phyloP scores from a whole-genome alignment of 2,329 filamentous ascomycete species.

The Colletotrichum phormii region DNA sequence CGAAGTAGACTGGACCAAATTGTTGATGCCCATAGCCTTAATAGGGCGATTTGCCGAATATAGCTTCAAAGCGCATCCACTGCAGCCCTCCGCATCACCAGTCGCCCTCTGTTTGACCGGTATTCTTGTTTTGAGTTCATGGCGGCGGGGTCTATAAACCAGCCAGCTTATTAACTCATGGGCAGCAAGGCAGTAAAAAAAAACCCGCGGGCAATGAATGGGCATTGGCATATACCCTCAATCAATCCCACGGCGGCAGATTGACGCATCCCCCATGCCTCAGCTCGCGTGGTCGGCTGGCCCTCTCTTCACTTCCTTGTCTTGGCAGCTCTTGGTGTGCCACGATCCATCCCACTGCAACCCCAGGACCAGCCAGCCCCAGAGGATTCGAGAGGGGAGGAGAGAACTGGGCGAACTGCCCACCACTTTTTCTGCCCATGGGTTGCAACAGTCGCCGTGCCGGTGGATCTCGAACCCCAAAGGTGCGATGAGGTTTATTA shows the following conservation, averaged over 20 bases:
- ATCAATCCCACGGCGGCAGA: constrained; percentile 18
- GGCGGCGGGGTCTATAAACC: neutral
- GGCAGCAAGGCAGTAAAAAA: neutral
- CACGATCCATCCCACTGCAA: constrained; percentile 11
- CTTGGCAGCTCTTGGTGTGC: constrained; percentile 1
- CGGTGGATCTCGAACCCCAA: neutral
- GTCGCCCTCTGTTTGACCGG: neutral
- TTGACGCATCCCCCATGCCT: constrained; percentile 23
- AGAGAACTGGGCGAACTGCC: neutral
- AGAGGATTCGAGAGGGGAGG: no score
- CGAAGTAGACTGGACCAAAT: neutral
- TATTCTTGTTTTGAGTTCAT: neutral
- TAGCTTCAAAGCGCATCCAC: neutral
- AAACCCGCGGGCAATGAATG: neutral
- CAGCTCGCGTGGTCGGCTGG: constrained; percentile 16
- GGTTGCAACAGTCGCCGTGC: neutral
- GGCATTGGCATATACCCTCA: constrained; percentile 7
- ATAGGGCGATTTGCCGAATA: constrained; percentile 23
- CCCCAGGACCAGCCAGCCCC: neutral
- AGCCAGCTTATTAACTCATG: neutral
- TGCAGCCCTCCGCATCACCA: neutral
- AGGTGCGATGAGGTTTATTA: neutral
- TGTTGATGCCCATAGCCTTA: constrained; percentile 2
- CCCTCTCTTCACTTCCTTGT: neutral
- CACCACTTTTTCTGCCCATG: neutral